Evolutionary conservation across 495 filamentous ascomycete genomes (phyloP).

Genomic region (Xylaria castorea): DNA sequence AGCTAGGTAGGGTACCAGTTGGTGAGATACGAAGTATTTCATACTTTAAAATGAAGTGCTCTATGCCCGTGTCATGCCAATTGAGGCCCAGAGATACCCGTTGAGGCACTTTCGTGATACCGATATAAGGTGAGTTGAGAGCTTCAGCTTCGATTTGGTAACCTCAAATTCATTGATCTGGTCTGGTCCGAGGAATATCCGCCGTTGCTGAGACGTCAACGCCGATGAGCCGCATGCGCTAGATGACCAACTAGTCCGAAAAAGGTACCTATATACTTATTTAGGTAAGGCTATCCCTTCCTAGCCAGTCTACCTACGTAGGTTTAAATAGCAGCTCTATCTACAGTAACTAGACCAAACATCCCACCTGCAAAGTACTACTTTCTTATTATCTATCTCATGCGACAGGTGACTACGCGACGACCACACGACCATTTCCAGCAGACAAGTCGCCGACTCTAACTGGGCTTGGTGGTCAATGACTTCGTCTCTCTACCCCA

Average conservation of each 20-base stretch:
- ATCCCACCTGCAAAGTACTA: neutral
- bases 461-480: neutral
- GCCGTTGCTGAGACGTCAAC: neutral
- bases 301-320: too few relatives aligned
- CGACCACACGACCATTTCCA: neutral
- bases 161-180: constrained; percentile 29
- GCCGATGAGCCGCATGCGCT: constrained; percentile 2
- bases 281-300: too few relatives aligned
- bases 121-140: neutral
- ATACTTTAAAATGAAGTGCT: constrained; percentile 26
- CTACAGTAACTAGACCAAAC: neutral
- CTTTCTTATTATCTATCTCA: neutral
- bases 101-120: neutral
- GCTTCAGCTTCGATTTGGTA: constrained; percentile 15
- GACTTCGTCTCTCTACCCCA: neutral
- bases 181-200: constrained; percentile 36
- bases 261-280: too few relatives aligned
- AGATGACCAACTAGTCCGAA: neutral
- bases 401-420: neutral
- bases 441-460: neutral
- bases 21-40: neutral
- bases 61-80: constrained; percentile 31
- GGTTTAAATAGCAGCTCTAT: neutral
- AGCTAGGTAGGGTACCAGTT: constrained; percentile 13
- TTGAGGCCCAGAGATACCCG: neutral